Conservation (phyloP, 306 rosid genomes). For the Trifolium repens region DNA sequence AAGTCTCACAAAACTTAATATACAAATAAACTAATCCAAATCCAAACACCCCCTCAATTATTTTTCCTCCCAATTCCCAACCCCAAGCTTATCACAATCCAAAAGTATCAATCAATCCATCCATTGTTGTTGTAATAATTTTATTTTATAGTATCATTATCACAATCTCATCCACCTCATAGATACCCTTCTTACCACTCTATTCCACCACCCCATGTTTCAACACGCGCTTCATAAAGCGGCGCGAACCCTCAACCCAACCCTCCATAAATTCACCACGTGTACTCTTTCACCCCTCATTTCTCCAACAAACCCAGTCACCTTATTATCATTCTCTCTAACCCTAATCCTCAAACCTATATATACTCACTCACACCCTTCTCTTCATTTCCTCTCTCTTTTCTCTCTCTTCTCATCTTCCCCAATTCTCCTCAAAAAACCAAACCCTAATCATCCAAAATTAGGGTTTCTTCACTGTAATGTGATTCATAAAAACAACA, state of each 20-base stretch:
- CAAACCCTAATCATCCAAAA: conserved; percentile 4
- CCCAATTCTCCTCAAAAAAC: neutral
- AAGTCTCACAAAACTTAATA: no score
- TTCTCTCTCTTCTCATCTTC: neutral
- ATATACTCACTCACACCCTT: conserved; percentile 46
- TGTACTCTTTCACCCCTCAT: conserved; percentile 20
- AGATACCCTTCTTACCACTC: neutral
- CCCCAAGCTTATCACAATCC: no score
- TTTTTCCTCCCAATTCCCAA: no score
- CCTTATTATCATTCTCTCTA: conserved; percentile 45
- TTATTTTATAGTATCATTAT: neutral
- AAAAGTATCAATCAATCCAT: no score
- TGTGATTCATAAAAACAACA: conserved; percentile 35
- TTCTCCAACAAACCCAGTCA: conserved; percentile 33
- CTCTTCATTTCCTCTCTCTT: neutral
- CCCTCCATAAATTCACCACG: conserved; percentile 45
- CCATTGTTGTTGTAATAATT: no score
- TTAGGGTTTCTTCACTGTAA: conserved; percentile 44
- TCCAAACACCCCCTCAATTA: no score
- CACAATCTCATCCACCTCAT: neutral
- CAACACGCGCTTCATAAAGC: conserved; percentile 46
- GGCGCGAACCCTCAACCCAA: conserved; percentile 41
- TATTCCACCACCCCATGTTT: neutral
- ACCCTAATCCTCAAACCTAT: conserved; percentile 67
- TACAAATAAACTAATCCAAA: no score